Evolutionary conservation across 495 filamentous ascomycete species (phyloP).

Genomic region (Penicillium bialowiezense): DNA sequence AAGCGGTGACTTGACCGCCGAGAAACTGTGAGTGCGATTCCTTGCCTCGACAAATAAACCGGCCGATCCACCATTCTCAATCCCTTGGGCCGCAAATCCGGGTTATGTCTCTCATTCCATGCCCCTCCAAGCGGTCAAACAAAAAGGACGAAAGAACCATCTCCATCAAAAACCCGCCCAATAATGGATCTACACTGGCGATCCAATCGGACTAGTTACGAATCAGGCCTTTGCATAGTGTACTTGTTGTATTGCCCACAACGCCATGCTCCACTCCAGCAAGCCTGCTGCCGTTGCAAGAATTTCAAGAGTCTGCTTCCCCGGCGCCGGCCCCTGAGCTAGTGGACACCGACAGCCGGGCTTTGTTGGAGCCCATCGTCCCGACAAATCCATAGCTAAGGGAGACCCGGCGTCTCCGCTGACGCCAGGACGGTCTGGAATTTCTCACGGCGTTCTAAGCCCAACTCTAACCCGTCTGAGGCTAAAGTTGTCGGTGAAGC

Average conservation of each 20-base stretch:
- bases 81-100: slow-evolving; percentile 17
- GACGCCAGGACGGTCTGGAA: slow-evolving; percentile 25
- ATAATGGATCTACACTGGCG: slow-evolving; percentile 28
- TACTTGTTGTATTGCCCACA: not conserved
- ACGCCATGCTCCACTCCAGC: slow-evolving; percentile 10
- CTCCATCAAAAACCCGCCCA: slow-evolving; percentile 11
- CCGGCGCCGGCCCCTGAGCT: slow-evolving; percentile 31
- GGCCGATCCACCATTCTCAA: slow-evolving; percentile 25
- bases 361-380: slow-evolving; percentile 22
- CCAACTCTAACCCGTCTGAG: not conserved
- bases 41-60: slow-evolving; percentile 8
- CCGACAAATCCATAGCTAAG: slow-evolving; percentile 24
- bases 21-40: not conserved
- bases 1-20: slow-evolving; percentile 31
- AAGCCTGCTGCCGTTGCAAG: slow-evolving; percentile 16
- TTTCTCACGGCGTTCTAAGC: slow-evolving; percentile 8
- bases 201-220: slow-evolving; percentile 20
- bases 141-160: slow-evolving; percentile 5
- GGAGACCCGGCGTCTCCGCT: slow-evolving; percentile 2
- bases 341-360: slow-evolving; percentile 22
- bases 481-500: slow-evolving; percentile 13
- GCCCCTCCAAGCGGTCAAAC: slow-evolving; percentile 11
- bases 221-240: slow-evolving; percentile 11
- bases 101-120: slow-evolving; percentile 16
- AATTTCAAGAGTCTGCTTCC: slow-evolving; percentile 27